These are phyloP conservation scores for Dendrostoma leiphaemia DNA, from an alignment of 2,329 filamentous ascomycete genomes.

Conservation along the genomic window DNA sequence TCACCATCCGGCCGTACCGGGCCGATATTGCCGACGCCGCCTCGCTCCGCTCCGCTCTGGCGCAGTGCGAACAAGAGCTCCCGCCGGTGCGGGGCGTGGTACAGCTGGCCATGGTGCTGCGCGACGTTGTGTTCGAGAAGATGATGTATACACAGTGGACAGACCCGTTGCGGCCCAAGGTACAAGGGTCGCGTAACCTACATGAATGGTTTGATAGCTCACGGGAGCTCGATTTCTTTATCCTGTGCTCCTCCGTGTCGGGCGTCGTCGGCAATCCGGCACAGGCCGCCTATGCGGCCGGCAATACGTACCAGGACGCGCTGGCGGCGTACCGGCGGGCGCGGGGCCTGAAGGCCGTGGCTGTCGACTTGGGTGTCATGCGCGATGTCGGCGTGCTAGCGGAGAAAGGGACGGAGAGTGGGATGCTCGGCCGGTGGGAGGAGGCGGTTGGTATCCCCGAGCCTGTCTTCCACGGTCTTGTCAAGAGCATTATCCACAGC, in stretches of 20 bases:
- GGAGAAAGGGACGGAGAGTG: neutral
- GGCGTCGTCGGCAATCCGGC: constrained; percentile 21
- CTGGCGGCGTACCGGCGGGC: constrained; percentile 17
- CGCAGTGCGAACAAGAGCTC: neutral
- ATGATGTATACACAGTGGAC: neutral
- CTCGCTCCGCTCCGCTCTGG: neutral
- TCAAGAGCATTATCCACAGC: neutral
- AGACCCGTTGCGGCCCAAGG: neutral
- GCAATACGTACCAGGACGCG: constrained; percentile 29
- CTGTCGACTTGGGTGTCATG: constrained; percentile 3
- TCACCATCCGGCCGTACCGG: neutral
- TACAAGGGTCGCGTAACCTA: neutral
- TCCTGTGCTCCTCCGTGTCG: constrained; percentile 19
- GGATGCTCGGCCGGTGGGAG: neutral
- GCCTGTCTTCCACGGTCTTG: neutral
- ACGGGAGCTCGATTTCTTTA: constrained; percentile 4
- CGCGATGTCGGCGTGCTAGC: constrained; percentile 10
- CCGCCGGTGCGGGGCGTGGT: constrained; percentile 9
- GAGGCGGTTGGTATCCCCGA: neutral
- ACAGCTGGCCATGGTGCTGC: constrained; percentile 9
- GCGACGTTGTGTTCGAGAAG: neutral
- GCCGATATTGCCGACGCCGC: neutral
- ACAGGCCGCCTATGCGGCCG: constrained; percentile 28
- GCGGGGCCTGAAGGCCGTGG: neutral
- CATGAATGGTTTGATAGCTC: neutral